Base-by-base conservation (phyloP, 805 yeast species). In the Metahyphopichia silvanorum region DNA sequence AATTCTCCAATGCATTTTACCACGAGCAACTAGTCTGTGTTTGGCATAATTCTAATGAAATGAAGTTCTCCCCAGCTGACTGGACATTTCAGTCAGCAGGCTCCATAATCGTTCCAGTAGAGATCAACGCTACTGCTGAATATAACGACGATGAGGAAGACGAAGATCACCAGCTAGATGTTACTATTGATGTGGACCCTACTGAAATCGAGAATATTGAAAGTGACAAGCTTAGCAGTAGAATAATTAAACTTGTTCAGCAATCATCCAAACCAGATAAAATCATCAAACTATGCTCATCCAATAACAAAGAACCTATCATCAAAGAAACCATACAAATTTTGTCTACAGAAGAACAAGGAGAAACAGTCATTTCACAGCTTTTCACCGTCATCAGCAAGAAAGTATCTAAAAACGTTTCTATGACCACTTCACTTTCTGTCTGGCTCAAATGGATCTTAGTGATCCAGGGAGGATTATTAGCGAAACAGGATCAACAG, bases 401-500 rank as follows among this genome's bases (percentile, higher is more conserved):
- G 3, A 53, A 47, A 19, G 60, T 66, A 4, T 46, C 63, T 2
- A 29, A 29, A 3, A 56, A 53, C 30, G 57, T 66, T 13, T 43
- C 63, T 5, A 46, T 44, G 27, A 49, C 46, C 21, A 36, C 49
- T 12, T 35, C 56, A 10, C 45, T 61, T 29, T 60, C 69, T 28
- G 47, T 76, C 4, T 91, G 97, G 96, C 66, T 89, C 32, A 84
- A 85, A 55, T 86, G 93, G 87, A 46, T 86, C 12, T 61, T 89
- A 38, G 69, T 88, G 17, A 60, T 74, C 10, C 84, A 82, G 49
- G 86, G 89, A 16, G 76, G 86, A 1, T 74, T 80, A 42, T 63
- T 82, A 13, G 67, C 75, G 10, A 65, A 71, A 21, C 65, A 75
- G 23, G 57, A 69, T 5, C 71, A 77, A 34, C 68, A 80, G 35